phyloP scores from a whole-genome alignment of 257 asterid species.

The Oldenlandia corymbosa region DNA sequence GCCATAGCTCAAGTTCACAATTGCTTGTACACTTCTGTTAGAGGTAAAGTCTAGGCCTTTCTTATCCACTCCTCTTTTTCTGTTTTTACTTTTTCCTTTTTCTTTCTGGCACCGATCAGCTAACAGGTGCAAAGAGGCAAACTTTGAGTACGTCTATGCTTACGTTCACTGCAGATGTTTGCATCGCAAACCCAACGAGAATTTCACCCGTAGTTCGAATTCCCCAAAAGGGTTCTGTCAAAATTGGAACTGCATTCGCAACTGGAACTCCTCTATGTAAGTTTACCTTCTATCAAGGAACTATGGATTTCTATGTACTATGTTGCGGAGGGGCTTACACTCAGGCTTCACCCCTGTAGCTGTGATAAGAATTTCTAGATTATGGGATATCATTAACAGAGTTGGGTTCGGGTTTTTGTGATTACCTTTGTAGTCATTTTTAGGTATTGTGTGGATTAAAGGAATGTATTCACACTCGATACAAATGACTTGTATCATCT shows the following conservation, averaged over 20 bases:
- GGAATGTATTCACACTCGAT: too few species aligned
- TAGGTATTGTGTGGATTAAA: too few species aligned
- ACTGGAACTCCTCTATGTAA: slow-evolving; percentile 40
- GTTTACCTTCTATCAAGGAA: background rate
- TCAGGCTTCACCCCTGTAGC: background rate
- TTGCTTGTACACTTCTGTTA: slow-evolving; percentile 31
- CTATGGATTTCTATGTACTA: background rate
- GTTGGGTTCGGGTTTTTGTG: background rate
- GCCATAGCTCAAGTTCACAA: slow-evolving; percentile 28
- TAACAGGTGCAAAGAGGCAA: too few species aligned
- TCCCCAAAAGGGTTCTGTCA: slow-evolving; percentile 8
- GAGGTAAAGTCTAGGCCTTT: slow-evolving; percentile 18
- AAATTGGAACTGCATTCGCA: slow-evolving; percentile 27
- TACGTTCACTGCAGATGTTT: slow-evolving; percentile 22
- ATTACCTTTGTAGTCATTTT: too few species aligned
- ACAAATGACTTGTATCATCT: too few species aligned
- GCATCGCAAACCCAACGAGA: slow-evolving; percentile 16
- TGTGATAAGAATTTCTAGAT: background rate
- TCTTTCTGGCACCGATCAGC: background rate
- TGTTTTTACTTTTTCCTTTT: background rate
- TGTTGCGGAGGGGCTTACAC: background rate
- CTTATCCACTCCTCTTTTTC: background rate
- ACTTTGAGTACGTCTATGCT: background rate
- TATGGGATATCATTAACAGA: background rate
- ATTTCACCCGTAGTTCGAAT: slow-evolving; percentile 13